Conservation (phyloP, 2,329 filamentous ascomycete species). For the Mollisia scopiformis region DNA sequence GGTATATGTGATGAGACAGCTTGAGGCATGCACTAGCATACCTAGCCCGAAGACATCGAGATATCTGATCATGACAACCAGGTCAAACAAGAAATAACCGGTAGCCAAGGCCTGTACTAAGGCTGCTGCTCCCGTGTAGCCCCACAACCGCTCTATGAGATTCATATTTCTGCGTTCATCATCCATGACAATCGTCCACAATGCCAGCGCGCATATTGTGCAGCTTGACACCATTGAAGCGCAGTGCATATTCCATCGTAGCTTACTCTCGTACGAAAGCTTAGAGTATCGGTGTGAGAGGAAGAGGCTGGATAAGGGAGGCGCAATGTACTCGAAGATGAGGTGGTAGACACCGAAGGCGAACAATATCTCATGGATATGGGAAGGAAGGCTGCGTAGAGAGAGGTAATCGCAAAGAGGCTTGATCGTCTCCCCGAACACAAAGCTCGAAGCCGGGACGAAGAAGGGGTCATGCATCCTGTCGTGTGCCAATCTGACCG, state of each 20-base stretch:
- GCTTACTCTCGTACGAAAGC: constrained; percentile 61
- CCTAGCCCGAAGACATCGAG: constrained; percentile 70
- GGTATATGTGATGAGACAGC: constrained; percentile 65
- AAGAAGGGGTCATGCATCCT: constrained; percentile 76
- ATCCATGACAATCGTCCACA: constrained; percentile 71
- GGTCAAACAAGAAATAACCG: constrained; percentile 56
- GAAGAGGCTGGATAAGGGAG: constrained; percentile 61
- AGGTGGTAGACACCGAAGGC: constrained; percentile 69
- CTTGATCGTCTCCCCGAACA: constrained; percentile 52
- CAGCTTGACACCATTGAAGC: constrained; percentile 76
- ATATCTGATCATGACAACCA: constrained; percentile 27
- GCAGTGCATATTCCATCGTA: constrained; percentile 84
- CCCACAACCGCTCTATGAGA: constrained; percentile 71
- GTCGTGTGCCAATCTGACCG: neutral
- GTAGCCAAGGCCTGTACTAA: constrained; percentile 75
- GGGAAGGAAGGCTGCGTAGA: constrained; percentile 70
- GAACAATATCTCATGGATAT: constrained; percentile 74
- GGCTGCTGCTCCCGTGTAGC: constrained; percentile 72
- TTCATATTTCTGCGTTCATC: constrained; percentile 66
- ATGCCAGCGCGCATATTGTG: constrained; percentile 69
- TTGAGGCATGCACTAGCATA: constrained; percentile 68
- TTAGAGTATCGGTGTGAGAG: constrained; percentile 61
- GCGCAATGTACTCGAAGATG: constrained; percentile 68
- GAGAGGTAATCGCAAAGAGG: constrained; percentile 63
- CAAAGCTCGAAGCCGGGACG: constrained; percentile 51